A percentile compares a stretch with the other conserved stretches of the same genome.
phyloP scores from a whole-genome alignment of 495 filamentous ascomycete genomes.

The Aspergillus steynii region DNA sequence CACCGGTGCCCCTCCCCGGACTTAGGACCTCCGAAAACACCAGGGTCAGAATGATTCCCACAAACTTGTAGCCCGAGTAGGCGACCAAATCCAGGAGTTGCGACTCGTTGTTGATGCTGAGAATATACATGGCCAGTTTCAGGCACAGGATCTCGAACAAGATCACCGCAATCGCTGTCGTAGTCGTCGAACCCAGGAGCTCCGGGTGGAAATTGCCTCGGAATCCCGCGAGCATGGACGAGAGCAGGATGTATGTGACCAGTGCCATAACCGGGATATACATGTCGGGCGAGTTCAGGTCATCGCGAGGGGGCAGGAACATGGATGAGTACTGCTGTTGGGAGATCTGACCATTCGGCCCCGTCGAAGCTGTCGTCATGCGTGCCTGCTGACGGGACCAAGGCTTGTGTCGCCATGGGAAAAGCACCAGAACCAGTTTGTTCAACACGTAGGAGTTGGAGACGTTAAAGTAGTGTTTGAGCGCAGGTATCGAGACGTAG shows the following conservation, averaged over 20 bases:
- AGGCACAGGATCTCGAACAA: constrained; percentile 83
- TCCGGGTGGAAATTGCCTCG: constrained; percentile 94
- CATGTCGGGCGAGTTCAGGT: constrained; percentile 98
- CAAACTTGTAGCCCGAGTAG: constrained; percentile 98
- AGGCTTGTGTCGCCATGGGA: constrained; percentile 95
- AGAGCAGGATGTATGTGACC: constrained; percentile 94
- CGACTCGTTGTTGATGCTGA: constrained; percentile 83
- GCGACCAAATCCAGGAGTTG: constrained; percentile 92
- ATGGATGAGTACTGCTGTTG: constrained; percentile 67
- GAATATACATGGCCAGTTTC: constrained; percentile 89
- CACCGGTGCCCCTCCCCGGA: constrained; percentile 73
- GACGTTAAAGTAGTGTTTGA: constrained; percentile 98
- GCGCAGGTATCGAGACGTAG: constrained; percentile 84
- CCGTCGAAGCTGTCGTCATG: constrained; percentile 51
- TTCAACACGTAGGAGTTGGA: constrained; percentile 87
- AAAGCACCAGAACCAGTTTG: constrained; percentile 86
- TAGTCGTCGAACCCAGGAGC: constrained; percentile 83
- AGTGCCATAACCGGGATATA: constrained; percentile 90
- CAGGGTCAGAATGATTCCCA: constrained; percentile 88
- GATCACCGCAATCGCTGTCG: constrained; percentile 77
- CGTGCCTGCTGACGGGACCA: constrained; percentile 79
- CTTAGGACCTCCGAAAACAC: constrained; percentile 74
- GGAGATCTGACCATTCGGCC: constrained; percentile 60
- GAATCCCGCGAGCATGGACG: constrained; percentile 84
- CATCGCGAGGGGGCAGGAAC: constrained; percentile 93